phyloP scores from a whole-genome alignment of 345 rosid genomes.

The Salix purpurea region DNA sequence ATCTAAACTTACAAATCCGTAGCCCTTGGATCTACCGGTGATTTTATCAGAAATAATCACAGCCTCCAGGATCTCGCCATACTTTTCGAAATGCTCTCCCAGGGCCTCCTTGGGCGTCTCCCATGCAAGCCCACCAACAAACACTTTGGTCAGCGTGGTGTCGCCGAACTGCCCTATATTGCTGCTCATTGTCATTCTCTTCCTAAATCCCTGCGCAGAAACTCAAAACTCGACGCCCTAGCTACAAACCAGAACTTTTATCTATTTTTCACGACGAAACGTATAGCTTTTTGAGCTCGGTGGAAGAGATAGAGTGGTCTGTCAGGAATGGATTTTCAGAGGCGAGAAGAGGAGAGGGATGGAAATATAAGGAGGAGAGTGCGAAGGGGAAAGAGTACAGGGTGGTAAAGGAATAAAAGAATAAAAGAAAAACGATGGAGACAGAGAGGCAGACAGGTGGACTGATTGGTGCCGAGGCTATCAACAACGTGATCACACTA shows the following conservation, averaged over 20 bases:
- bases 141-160: constrained; percentile 90
- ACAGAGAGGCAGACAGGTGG: constrained; percentile 66
- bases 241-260: not conserved
- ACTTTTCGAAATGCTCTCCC: constrained; percentile 83
- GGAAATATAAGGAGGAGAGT: constrained; percentile 22
- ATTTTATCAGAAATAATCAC: constrained; percentile 86
- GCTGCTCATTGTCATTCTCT: constrained; percentile 44
- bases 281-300: not conserved
- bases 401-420: constrained; percentile 21
- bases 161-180: constrained; percentile 65
- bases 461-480: constrained; percentile 15
- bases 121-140: constrained; percentile 97
- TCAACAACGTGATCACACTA: constrained; percentile 42
- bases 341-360: constrained; percentile 4
- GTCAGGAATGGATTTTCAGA: not conserved
- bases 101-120: constrained; percentile 83
- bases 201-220: not conserved
- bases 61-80: constrained; percentile 88
- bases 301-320: constrained; percentile 2
- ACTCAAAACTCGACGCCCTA: not conserved
- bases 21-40: constrained; percentile 98
- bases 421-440: constrained; percentile 23
- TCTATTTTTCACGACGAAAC: not conserved
- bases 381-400: constrained; percentile 4
- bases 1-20: constrained; percentile 67